Base-by-base conservation (phyloP, 2,329 filamentous ascomycete genomes). In the Cladophialophora exuberans region DNA sequence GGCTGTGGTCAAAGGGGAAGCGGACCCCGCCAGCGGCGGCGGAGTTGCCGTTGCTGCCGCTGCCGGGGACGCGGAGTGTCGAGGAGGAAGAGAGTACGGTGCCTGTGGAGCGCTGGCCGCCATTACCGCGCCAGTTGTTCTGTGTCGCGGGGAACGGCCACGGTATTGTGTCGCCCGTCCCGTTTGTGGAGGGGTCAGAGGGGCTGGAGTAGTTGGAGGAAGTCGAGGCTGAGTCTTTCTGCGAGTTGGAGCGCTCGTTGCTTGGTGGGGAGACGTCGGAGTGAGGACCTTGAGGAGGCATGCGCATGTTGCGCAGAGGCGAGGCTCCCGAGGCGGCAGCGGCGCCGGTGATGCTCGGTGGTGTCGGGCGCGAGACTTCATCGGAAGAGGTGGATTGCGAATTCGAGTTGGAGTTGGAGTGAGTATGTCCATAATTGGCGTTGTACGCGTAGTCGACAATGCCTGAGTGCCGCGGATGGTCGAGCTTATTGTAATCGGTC, bases 381-480 rank as follows among this genome's bases (percentile, higher is more conserved):
- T 43, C 36, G 25, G 52, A 55, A 13, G 58, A 51, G 13, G 43
- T 51, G n/a, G 51, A 56, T 6, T 57, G 30, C 6, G 49, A 56
- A 15, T 52, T 45, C 11, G 52, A 56, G 10, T 56, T 39, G 10
- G 52, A 45, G 42, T 54, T 52, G 20, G 55, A 53, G 22, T 56
- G 51, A 4, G 59, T 59, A 43, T 62, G 59, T 5, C 59, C 59
- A 38, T 49, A 59, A 26, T 54, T 51, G 3, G 53, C 38, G 22
- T 59, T 54, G 48, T 62, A 61, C 2, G 57, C 60, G 35, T 55
- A 60, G 45, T 62, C 60, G n/a, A 48, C 41, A 15, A 55, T 51
- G 7, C 44, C 52, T 9, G 54, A 59, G 30, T 60, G 47, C 3
- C 57, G 57, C 2, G 57, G 57, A 9, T 62, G 54, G n/a, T 48